Evolutionary conservation across 352 stramenopile genomes (phyloP), one percentile per base, ranked within the genome.

Genomic region (Phytophthora parvispora): DNA sequence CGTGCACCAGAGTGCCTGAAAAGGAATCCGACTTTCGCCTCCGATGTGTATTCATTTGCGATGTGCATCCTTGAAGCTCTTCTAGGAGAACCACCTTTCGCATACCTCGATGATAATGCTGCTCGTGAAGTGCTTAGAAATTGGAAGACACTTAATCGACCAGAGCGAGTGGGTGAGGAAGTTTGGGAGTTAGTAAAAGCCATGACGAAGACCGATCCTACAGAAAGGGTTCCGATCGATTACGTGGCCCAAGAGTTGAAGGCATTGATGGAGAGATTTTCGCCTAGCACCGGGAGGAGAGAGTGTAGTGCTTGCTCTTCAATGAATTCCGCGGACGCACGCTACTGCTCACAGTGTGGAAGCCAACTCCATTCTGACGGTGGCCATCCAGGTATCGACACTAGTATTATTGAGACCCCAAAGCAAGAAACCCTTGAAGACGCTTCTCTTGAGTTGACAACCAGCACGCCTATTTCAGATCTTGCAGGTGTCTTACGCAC

Each of bases 31-130:
- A 80, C 62, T 6, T 67, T 74, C 66, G 12, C 59, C 60, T 56
- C 70, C 24, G 28, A 75, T 65, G 72, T 78, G 45, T 84, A 77
- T 49, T 77, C 72, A 1, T 68, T 81, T 16, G 76, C 59, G 0
- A 72, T 79, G 65, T 77, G 72, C 38, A 71, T 83, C 13, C 59
- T 78, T 16, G 61, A 80, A 59, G 68, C 64, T 27, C 27, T 57
- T 22, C 66, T 64, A 0, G 50, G 49, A 16, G 72, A 76, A 24
- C 51, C 67, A 13, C 72, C 72, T 6, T 80, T 57, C 48, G 51
- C 43, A 28, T 60, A 50, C 42, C 32, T 29, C 25, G 68, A 75
- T 28, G 49, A 61, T 4, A 22, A 49, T 24, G 53, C 43, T 34
- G 63, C 74, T 16, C 47, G 58, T 18, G 34, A 42, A 2, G 52